These are phyloP conservation scores for Leptosphaerulina australis DNA, from an alignment of 2,329 filamentous ascomycete genomes.

Conservation along the genomic window DNA sequence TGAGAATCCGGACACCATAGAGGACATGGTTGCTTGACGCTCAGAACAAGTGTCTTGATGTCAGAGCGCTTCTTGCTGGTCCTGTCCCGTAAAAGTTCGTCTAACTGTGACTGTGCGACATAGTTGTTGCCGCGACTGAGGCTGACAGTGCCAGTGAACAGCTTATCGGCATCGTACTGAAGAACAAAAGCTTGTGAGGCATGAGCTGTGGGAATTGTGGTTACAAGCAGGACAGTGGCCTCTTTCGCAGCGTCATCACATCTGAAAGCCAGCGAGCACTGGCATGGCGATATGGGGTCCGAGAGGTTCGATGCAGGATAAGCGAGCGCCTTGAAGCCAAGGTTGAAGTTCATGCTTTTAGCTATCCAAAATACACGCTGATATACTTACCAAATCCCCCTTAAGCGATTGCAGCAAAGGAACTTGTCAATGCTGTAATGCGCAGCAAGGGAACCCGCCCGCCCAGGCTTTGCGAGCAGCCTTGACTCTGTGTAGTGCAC, in stretches of 20 bases:
- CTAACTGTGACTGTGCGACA: conserved; percentile 2
- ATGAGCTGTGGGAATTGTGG: not conserved
- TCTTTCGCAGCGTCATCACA: conserved; percentile 4
- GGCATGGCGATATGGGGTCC: conserved; percentile 10
- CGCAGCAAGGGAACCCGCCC: conserved; percentile 16
- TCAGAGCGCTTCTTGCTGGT: conserved; percentile 8
- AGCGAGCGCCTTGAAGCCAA: conserved; percentile 15
- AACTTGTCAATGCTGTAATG: conserved; percentile 1
- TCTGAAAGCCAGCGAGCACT: conserved; percentile 9
- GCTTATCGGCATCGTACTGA: conserved; percentile 16
- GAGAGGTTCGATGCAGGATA: conserved; percentile 8
- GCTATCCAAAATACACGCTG: conserved; percentile 7
- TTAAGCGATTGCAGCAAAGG: conserved; percentile 1
- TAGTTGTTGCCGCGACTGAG: conserved; percentile 8
- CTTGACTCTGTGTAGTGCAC: conserved; percentile 15
- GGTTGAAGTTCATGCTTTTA: conserved; percentile 11
- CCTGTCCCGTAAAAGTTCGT: conserved; percentile 10
- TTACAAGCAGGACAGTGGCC: conserved; percentile 12
- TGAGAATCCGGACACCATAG: conserved; percentile 1
- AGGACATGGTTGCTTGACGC: conserved; percentile 2
- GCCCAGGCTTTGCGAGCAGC: conserved; percentile 21
- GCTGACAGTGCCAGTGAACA: conserved; percentile 10
- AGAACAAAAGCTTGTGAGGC: conserved; percentile 4
- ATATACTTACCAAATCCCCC: conserved; percentile 14
- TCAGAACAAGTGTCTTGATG: conserved; percentile 10